Conservation (phyloP, 257 asterid genomes). For the Handroanthus guayacan region DNA sequence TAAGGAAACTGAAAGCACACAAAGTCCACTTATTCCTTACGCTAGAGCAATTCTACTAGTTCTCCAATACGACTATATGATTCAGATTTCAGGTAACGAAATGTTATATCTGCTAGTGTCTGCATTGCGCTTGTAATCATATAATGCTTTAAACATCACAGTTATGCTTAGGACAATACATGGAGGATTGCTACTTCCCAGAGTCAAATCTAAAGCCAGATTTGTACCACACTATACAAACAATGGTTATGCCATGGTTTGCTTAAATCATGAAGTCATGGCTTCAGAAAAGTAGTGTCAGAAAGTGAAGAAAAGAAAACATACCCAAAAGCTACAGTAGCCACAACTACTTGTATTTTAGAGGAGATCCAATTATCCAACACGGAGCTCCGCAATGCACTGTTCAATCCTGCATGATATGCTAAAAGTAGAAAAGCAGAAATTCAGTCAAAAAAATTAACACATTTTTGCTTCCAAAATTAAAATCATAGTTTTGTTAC, state of each 20-base stretch:
- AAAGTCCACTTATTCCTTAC: neutral
- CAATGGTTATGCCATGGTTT: no score
- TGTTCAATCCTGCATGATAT: constrained; percentile 94
- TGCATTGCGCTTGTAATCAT: neutral
- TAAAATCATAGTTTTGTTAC: constrained; percentile 48
- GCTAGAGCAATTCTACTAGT: neutral
- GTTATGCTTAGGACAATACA: neutral
- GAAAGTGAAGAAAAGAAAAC: constrained; percentile 32
- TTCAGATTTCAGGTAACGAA: neutral
- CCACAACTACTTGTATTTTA: constrained; percentile 90
- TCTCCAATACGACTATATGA: neutral
- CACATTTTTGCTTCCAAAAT: constrained; percentile 23
- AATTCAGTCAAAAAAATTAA: constrained; percentile 35
- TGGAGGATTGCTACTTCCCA: neutral
- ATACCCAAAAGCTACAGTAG: constrained; percentile 99
- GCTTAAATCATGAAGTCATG: no score
- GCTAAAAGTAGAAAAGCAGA: constrained; percentile 54
- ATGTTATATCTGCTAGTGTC: neutral
- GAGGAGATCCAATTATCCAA: constrained; percentile 92
- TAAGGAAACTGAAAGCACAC: neutral
- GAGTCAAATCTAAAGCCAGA: constrained; percentile 8
- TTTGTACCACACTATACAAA: neutral
- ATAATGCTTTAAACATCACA: neutral
- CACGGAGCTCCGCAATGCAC: constrained; percentile 79
- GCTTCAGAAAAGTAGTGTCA: neutral